Evolutionary conservation across 176 grass and related monocot species (phyloP).

Genomic region (Carex pumila): DNA sequence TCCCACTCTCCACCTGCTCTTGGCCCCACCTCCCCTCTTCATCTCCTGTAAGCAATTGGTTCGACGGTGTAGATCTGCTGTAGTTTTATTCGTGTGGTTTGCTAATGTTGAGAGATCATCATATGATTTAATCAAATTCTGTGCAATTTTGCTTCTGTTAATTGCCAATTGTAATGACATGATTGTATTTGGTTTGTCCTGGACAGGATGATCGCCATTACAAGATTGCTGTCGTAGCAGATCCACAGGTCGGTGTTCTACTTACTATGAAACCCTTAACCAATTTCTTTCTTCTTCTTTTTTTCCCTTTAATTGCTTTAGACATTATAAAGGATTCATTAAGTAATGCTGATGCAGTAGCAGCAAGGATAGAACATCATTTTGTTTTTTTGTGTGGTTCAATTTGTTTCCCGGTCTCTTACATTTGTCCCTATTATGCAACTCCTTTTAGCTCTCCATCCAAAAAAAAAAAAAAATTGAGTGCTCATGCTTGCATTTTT

Average conservation of each 20-base stretch:
- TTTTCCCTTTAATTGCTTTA: not conserved
- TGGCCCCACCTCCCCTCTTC: conserved; percentile 46
- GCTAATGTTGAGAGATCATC: not conserved
- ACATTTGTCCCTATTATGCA: not conserved
- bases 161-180: not conserved
- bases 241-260: conserved; percentile 63
- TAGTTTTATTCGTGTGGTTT: not conserved
- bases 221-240: conserved; percentile 73
- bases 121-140: not conserved
- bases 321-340: not conserved
- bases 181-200: conserved; percentile 15
- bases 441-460: not conserved
- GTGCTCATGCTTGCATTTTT: not conserved
- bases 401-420: not conserved
- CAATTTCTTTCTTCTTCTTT: not conserved
- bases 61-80: conserved; percentile 4
- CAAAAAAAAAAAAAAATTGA: not conserved
- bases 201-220: conserved; percentile 45
- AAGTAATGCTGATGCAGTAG: not conserved
- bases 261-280: not conserved
- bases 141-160: not conserved
- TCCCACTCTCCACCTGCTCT: conserved; percentile 65
- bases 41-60: conserved; percentile 22
- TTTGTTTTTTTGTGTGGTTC: not conserved
- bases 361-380: not conserved